Evolutionary conservation across 2,329 filamentous ascomycete genomes (phyloP), one percentile per base, ranked within the genome.

Genomic region (Sporothrix brunneoviolacea): DNA sequence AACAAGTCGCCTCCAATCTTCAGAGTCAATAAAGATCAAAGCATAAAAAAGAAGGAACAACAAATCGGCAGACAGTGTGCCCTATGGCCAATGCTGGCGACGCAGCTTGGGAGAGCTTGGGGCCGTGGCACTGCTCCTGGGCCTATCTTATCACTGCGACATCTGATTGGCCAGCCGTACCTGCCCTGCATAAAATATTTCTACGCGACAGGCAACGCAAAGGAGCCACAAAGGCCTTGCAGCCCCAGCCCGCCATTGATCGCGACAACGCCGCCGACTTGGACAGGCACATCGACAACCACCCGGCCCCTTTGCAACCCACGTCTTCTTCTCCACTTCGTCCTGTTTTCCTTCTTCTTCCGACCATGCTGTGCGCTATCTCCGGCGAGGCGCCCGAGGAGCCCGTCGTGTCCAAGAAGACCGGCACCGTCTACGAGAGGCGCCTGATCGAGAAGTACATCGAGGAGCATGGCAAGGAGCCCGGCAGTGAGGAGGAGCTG

Each of bases 381-480:
- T 98, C 93, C 56, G 93, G 93, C 72, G 91, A 96, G 79, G 84
- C 89, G 72, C 91, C 93, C 58, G 87, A 95, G 73, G 85, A 90
- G 71, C 91, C 93, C 50, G 91, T 97, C 59, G 88, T 90, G 64
- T 98, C 93, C 64, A 86, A 87, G 69, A 95, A 96, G 74, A 24
- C 64, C 88, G 88, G 91, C 61, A 84, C 86, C 66, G 82, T 97
- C 45, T 98, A 94, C 69, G 93, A 98, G 71, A 95, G 89, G 72
- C 86, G 91, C 45, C 77, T 98, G 57, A 91, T 98, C 62, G 90
- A 96, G 68, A 87, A 91, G 60, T 95, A 96, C 67, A 90, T 98
- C 63, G 80, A 86, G 58, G 89, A 97, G 69, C 82, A 97, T 69
- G 52, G 88, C 62, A 94, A 89, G 59, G 93, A 98, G 62, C 93